Evolutionary conservation across 495 filamentous ascomycete species (phyloP), one percentile per base, ranked within the genome.

Genomic region (Evernia prunastri): DNA sequence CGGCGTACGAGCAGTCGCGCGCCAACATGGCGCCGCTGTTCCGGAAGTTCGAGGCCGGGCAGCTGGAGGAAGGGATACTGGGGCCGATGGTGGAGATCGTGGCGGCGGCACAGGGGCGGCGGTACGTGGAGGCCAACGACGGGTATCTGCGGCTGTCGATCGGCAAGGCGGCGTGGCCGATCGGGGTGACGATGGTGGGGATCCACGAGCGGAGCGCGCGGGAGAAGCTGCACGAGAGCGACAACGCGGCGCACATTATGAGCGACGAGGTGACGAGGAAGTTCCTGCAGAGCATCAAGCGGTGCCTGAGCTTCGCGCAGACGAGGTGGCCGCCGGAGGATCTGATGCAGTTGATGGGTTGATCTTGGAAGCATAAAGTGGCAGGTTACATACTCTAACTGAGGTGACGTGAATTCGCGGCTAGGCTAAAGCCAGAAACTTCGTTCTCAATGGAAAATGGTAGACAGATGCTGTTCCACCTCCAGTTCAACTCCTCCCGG

Each of bases 141-240:
- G 91, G 91, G 2, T 98, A 97, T 73, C 75, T 98, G 58, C 80
- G 90, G 40, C 76, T 97, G 63, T 96, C 90, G 75, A 98, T 98
- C 73, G 94, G 94, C 60, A 98, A 98, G 81, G 95, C 94, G 75
- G 94, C 94, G 29, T 98, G 94, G 94, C 94, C 94, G 35, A 98
- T 98, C 73, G 94, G 94, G 76, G 94, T 98, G 36, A 98, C 94
- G 69, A 97, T 97, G 94, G 94, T 98, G 67, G 94, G 94, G 80
- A 98, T 98, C 71, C 94, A 98, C 84, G 94, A 97, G 78, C 86
- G 94, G 66, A 91, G 86, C 54, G 93, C 94, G 9, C 84, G 94
- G 43, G 94, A 98, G 76, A 97, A 97, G 77, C 79, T 98, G 56
- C 92, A 97, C 72, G 84, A 92, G 74, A 84, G 83, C 65, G 92